Evolutionary conservation across 768 basidiomycete species (phyloP).

Genomic region (Epithele typhae): DNA sequence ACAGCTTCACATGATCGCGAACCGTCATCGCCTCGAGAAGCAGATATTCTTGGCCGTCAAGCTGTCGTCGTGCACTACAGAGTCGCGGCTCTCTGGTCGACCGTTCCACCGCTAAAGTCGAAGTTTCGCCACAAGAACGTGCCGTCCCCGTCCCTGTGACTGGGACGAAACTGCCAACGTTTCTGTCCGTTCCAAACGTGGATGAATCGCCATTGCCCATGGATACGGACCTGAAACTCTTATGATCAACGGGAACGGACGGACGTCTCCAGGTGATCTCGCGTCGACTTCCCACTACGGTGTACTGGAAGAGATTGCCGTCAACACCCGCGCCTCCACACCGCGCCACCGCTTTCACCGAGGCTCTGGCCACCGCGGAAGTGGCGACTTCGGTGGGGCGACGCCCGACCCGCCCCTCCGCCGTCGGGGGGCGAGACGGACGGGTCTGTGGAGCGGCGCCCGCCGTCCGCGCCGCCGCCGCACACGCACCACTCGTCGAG

Average conservation of each 20-base stretch:
- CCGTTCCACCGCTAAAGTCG: slow-evolving; percentile 18
- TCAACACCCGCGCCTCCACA: background rate
- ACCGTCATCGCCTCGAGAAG: slow-evolving; percentile 80
- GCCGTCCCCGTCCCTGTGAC: slow-evolving; percentile 19
- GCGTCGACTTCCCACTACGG: no score
- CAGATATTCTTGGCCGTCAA: slow-evolving; percentile 81
- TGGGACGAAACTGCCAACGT: slow-evolving; percentile 19
- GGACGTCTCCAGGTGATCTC: no score
- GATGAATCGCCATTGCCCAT: slow-evolving; percentile 57
- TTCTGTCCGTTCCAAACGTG: slow-evolving; percentile 21
- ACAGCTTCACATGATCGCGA: slow-evolving; percentile 91
- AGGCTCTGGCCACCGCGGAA: background rate
- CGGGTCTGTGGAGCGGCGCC: background rate
- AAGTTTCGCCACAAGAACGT: slow-evolving; percentile 21
- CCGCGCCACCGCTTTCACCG: slow-evolving; percentile 1
- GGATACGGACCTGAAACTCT: slow-evolving; percentile 80
- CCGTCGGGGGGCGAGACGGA: slow-evolving; percentile 11
- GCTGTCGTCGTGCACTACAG: slow-evolving; percentile 55
- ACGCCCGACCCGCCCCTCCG: slow-evolving; percentile 18
- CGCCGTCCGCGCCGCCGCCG: background rate
- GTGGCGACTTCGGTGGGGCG: slow-evolving; percentile 12
- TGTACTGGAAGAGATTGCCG: no score
- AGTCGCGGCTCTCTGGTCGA: no score
- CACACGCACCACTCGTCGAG: slow-evolving; percentile 1
- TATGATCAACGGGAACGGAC: slow-evolving; percentile 41